Percentiles rank a stretch among this genome's conserved stretches.
phyloP scores from a whole-genome alignment of 345 rosid species.

The Bruguiera sexangula region DNA sequence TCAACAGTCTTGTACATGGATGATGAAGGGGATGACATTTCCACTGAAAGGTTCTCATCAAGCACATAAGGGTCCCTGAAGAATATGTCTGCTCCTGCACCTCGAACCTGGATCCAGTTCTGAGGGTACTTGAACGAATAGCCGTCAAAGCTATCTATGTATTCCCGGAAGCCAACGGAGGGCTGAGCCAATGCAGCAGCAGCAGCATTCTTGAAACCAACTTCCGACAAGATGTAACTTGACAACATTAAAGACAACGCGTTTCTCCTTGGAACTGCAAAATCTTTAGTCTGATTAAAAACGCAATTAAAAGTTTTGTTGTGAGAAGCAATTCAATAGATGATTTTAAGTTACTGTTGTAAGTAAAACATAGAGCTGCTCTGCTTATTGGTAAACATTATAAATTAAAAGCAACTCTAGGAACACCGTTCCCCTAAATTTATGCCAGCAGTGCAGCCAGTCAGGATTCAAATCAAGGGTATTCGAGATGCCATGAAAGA shows the following conservation, averaged over 20 bases:
- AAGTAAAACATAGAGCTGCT: too few relatives aligned
- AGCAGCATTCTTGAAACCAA: constrained; percentile 16
- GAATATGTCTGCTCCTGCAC: constrained; percentile 92
- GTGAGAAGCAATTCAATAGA: constrained; percentile 25
- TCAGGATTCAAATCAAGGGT: too few relatives aligned
- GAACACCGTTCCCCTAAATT: too few relatives aligned
- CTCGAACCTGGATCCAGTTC: constrained; percentile 88
- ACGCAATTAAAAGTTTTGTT: constrained; percentile 26
- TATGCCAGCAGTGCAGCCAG: too few relatives aligned
- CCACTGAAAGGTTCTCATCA: constrained; percentile 80
- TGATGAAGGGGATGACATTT: constrained; percentile 95
- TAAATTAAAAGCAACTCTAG: too few relatives aligned
- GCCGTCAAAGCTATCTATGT: constrained; percentile 85
- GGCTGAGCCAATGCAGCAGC: constrained; percentile 41
- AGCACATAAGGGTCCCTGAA: constrained; percentile 85
- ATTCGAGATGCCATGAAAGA: not conserved
- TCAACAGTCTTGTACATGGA: constrained; percentile 71
- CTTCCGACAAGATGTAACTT: constrained; percentile 41
- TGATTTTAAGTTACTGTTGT: too few relatives aligned
- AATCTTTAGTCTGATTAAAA: constrained; percentile 60
- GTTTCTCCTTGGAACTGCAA: constrained; percentile 77
- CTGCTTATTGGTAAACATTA: too few relatives aligned
- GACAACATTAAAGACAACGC: constrained; percentile 58
- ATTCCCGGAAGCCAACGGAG: constrained; percentile 58
- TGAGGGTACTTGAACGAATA: constrained; percentile 83